Conservation (phyloP, 805 yeast species). For the Saccharomycopsis lassenensis region DNA sequence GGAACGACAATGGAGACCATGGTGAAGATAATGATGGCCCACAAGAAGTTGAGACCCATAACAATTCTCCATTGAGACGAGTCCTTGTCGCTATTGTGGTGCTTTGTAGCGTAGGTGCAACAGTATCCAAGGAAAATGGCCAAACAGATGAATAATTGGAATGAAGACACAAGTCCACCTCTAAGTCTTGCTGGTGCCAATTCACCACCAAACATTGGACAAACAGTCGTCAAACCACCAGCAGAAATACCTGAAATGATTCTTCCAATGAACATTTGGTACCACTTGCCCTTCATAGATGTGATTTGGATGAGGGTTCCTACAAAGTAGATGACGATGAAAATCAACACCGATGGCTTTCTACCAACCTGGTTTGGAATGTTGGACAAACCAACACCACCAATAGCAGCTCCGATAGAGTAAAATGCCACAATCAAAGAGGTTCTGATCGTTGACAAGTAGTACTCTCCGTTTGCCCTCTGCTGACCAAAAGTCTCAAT, state of each 20-base stretch:
- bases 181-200: constrained; percentile 59
- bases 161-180: constrained; percentile 61
- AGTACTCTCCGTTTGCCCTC: constrained; percentile 29
- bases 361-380: constrained; percentile 52
- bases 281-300: constrained; percentile 40
- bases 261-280: constrained; percentile 56
- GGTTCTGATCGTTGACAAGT: constrained; percentile 35
- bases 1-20: constrained; percentile 50
- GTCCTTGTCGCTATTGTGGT: constrained; percentile 31
- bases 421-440: constrained; percentile 47
- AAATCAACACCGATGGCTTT: constrained; percentile 41
- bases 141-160: constrained; percentile 57
- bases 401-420: constrained; percentile 64
- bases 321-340: constrained; percentile 45
- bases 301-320: constrained; percentile 55
- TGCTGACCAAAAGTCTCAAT: constrained; percentile 40
- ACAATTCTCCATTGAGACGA: constrained; percentile 61
- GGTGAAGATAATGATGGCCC: constrained; percentile 27
- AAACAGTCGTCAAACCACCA: constrained; percentile 67
- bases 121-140: constrained; percentile 68
- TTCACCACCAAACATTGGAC: constrained; percentile 64
- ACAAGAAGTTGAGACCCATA: constrained; percentile 36
- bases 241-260: constrained; percentile 62
- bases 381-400: constrained; percentile 50
- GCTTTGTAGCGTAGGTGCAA: constrained; percentile 51